Conservation (phyloP, 202 grass and related monocot species). For the Carex arenaria region DNA sequence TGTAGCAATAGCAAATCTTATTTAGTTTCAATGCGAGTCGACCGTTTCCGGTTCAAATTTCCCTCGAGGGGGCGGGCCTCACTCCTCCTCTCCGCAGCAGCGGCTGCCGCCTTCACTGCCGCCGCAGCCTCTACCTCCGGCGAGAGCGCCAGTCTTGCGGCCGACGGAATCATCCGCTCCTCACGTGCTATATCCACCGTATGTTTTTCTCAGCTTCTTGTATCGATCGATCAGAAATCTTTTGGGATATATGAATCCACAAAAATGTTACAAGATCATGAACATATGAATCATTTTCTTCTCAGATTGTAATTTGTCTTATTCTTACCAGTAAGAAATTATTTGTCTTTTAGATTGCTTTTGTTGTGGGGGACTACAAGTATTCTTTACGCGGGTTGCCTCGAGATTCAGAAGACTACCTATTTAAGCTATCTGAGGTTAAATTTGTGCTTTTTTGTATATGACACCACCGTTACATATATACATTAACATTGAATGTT, state of each 20-base stretch:
- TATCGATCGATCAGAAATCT: not conserved
- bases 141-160: slow-evolving; percentile 16
- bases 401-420: slow-evolving; percentile 47
- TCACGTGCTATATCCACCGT: slow-evolving; percentile 71
- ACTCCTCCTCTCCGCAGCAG: slow-evolving; percentile 37
- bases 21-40: slow-evolving; percentile 1
- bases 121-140: slow-evolving; percentile 20
- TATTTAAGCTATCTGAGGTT: slow-evolving; percentile 71
- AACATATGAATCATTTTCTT: not conserved
- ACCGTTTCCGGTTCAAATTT: slow-evolving; percentile 10
- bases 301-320: not conserved
- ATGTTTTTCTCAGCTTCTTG: not conserved
- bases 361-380: slow-evolving; percentile 75
- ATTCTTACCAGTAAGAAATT: not conserved
- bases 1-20: not conserved
- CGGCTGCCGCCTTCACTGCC: slow-evolving; percentile 23
- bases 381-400: slow-evolving; percentile 48
- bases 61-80: slow-evolving; percentile 14
- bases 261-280: not conserved
- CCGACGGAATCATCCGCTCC: slow-evolving; percentile 60
- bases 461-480: not conserved
- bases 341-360: slow-evolving; percentile 52
- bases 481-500: too few relatives aligned
- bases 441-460: not conserved
- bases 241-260: not conserved